These are phyloP conservation scores for Pythium rhizo-oryzae DNA, from an alignment of 352 stramenopile genomes.

Conservation along the genomic window DNA sequence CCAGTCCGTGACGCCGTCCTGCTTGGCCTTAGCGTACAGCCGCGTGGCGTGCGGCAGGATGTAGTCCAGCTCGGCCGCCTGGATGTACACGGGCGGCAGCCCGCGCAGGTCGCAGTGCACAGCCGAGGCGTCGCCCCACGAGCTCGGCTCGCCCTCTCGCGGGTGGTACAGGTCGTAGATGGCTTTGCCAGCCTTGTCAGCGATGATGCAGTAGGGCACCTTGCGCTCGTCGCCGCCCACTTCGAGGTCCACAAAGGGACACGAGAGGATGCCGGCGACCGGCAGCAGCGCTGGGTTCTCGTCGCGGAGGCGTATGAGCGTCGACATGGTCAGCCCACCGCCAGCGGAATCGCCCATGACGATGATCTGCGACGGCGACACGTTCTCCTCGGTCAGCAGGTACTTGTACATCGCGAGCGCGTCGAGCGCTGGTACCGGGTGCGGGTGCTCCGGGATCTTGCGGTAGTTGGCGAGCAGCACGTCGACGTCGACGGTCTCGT, in stretches of 20 bases:
- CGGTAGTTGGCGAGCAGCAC: slow-evolving; percentile 31
- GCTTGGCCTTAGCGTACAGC: slow-evolving; percentile 23
- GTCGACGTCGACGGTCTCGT: slow-evolving; percentile 7
- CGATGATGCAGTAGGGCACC: slow-evolving; percentile 20
- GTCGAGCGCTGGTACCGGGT: slow-evolving; percentile 18
- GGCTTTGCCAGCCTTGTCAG: neutral
- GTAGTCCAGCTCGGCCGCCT: slow-evolving; percentile 27
- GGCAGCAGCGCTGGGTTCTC: slow-evolving; percentile 9
- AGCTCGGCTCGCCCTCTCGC: neutral
- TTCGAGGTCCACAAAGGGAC: slow-evolving; percentile 20
- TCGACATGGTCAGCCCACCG: slow-evolving; percentile 18
- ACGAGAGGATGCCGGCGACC: slow-evolving; percentile 2
- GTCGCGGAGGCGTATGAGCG: slow-evolving; percentile 18
- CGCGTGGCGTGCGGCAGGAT: slow-evolving; percentile 20
- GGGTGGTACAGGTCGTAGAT: neutral
- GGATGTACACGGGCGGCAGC: slow-evolving; percentile 28
- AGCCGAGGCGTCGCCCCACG: slow-evolving; percentile 20
- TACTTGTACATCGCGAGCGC: slow-evolving; percentile 23
- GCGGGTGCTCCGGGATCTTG: slow-evolving; percentile 22
- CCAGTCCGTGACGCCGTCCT: slow-evolving; percentile 23
- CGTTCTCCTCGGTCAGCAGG: neutral
- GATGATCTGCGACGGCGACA: slow-evolving; percentile 15
- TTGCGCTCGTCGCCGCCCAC: slow-evolving; percentile 16
- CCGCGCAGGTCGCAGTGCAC: slow-evolving; percentile 24
- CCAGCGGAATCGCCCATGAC: slow-evolving; percentile 27